These are phyloP conservation scores for Backusella morwellensis DNA, from an alignment of 192 early-diverging fungal species.

Conservation along the genomic window DNA sequence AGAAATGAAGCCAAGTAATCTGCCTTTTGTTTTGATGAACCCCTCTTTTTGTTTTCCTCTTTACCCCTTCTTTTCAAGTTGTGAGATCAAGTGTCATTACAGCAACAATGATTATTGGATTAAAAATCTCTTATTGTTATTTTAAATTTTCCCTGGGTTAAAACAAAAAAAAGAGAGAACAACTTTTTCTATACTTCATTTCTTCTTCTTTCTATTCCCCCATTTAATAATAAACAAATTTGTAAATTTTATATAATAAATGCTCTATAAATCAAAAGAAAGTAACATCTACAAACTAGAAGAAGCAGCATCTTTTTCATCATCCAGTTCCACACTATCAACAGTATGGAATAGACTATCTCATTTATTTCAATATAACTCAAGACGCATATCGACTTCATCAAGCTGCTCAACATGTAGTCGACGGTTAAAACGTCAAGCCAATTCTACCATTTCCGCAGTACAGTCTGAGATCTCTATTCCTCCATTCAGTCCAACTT, in stretches of 20 bases:
- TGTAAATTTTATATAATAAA: not conserved
- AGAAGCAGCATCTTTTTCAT: not conserved
- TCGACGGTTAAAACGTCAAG: not conserved
- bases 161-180: not conserved
- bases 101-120: not conserved
- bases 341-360: conserved; percentile 8
- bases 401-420: not conserved
- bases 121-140: not conserved
- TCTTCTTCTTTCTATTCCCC: not conserved
- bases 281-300: not conserved
- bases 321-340: not conserved
- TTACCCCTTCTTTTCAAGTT: not conserved
- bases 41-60: not conserved
- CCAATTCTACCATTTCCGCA: not conserved
- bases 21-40: not conserved
- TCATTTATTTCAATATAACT: not conserved
- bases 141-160: not conserved
- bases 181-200: not conserved
- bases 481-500: conserved; percentile 31
- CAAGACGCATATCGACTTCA: not conserved
- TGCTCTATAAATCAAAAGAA: not conserved
- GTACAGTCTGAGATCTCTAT: not conserved
- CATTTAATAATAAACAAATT: not conserved
- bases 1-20: not conserved
- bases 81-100: conserved; percentile 1